phyloP scores from a whole-genome alignment of 805 yeast genomes.

The Sugiyamaella floridensis region DNA sequence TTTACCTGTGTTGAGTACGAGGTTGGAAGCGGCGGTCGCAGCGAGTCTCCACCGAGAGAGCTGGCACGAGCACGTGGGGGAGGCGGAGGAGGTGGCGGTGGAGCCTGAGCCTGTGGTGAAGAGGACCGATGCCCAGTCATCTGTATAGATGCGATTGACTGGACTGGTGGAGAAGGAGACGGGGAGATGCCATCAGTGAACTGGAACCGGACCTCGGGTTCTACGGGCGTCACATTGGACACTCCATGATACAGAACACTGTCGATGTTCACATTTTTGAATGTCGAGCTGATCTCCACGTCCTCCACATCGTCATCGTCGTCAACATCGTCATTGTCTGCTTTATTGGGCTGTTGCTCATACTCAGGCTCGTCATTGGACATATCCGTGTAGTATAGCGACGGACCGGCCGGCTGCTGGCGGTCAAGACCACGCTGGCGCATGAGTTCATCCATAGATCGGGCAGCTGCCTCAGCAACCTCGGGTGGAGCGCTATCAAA shows the following conservation, averaged over 20 bases:
- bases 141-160: slow-evolving; percentile 15
- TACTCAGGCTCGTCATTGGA: not conserved
- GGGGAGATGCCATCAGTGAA: slow-evolving; percentile 14
- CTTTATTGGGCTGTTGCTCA: not conserved
- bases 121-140: not conserved
- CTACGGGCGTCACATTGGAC: slow-evolving; percentile 39
- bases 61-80: slow-evolving; percentile 2
- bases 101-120: slow-evolving; percentile 3
- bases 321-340: slow-evolving; percentile 14
- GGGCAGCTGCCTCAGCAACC: slow-evolving; percentile 35
- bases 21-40: slow-evolving; percentile 1
- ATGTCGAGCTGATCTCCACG: slow-evolving; percentile 69
- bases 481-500: slow-evolving; percentile 33
- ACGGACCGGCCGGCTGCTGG: not conserved
- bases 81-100: slow-evolving; percentile 2
- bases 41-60: not conserved
- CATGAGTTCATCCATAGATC: slow-evolving; percentile 33
- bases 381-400: not conserved
- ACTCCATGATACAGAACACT: slow-evolving; percentile 66
- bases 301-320: slow-evolving; percentile 67
- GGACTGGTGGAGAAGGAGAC: slow-evolving; percentile 18
- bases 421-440: slow-evolving; percentile 22
- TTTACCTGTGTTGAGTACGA: not conserved
- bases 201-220: not conserved
- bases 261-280: slow-evolving; percentile 72